phyloP scores from a whole-genome alignment of 2,329 filamentous ascomycete genomes.

The Paraconiothyrium brasiliense region DNA sequence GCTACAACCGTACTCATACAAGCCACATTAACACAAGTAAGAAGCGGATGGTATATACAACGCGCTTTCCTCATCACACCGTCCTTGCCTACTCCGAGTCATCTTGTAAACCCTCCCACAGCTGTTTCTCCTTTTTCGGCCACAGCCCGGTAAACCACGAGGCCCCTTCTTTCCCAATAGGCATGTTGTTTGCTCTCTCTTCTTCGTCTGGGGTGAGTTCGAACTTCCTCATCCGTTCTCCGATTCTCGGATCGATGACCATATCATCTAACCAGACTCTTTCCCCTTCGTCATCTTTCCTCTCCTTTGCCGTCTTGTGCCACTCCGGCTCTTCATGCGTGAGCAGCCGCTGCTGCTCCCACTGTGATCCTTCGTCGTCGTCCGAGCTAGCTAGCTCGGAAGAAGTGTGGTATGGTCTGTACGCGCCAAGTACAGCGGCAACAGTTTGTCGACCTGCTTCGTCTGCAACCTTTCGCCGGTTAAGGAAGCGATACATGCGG shows the following conservation, averaged over 20 bases:
- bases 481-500: conserved; percentile 87
- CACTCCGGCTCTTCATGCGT: conserved; percentile 80
- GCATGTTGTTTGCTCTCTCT: conserved; percentile 61
- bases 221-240: conserved; percentile 81
- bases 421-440: conserved; percentile 75
- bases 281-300: conserved; percentile 60
- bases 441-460: conserved; percentile 87
- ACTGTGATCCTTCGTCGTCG: conserved; percentile 45
- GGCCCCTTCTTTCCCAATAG: conserved; percentile 28
- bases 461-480: conserved; percentile 84
- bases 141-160: conserved; percentile 43
- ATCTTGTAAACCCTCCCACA: conserved; percentile 45
- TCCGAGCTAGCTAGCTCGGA: conserved; percentile 38
- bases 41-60: conserved; percentile 31
- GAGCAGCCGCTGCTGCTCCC: conserved; percentile 73
- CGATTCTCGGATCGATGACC: conserved; percentile 78
- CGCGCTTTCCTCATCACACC: neutral
- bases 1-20: conserved; percentile 43
- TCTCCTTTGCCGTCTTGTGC: conserved; percentile 78
- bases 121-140: conserved; percentile 43
- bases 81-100: conserved; percentile 27
- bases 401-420: conserved; percentile 55
- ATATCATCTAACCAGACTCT: conserved; percentile 80
- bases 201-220: conserved; percentile 75
- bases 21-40: conserved; percentile 25